Evolutionary conservation across 2,329 filamentous ascomycete genomes (phyloP).

Genomic region (Fusarium solani-melongenae): DNA sequence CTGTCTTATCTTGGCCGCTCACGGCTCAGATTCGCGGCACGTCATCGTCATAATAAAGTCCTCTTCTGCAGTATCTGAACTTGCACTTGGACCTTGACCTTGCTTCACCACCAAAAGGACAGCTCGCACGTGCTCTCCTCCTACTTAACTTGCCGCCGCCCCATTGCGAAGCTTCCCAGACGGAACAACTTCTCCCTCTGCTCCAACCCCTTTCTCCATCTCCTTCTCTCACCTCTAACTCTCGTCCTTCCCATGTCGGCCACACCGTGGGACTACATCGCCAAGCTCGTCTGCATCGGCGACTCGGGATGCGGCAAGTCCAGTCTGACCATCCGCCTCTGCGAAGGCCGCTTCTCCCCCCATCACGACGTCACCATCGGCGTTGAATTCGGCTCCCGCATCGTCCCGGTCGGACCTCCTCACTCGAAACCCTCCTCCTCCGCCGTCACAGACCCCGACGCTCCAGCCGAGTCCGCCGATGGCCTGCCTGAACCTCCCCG

Average conservation of each 20-base stretch:
- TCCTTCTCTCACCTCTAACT: constrained; percentile 8
- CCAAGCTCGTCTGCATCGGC: constrained; percentile 97
- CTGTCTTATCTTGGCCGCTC: not conserved
- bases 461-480: constrained; percentile 32
- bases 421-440: constrained; percentile 62
- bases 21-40: constrained; percentile 7
- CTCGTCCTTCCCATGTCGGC: constrained; percentile 60
- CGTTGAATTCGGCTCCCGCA: constrained; percentile 93
- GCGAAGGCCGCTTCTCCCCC: constrained; percentile 93
- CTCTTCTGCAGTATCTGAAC: not conserved
- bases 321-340: constrained; percentile 91
- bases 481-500: constrained; percentile 67
- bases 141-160: constrained; percentile 6
- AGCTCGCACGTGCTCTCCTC: constrained; percentile 34
- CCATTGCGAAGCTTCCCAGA: constrained; percentile 14
- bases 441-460: constrained; percentile 34
- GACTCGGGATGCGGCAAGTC: constrained; percentile 98
- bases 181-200: not conserved
- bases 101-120: constrained; percentile 20
- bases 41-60: not conserved
- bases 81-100: constrained; percentile 22
- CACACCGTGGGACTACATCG: constrained; percentile 96
- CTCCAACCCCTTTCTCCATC: not conserved
- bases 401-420: constrained; percentile 89
- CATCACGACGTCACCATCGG: constrained; percentile 98